Base-by-base conservation (phyloP, 75 land plant genomes). In the Pinus albicaulis region DNA sequence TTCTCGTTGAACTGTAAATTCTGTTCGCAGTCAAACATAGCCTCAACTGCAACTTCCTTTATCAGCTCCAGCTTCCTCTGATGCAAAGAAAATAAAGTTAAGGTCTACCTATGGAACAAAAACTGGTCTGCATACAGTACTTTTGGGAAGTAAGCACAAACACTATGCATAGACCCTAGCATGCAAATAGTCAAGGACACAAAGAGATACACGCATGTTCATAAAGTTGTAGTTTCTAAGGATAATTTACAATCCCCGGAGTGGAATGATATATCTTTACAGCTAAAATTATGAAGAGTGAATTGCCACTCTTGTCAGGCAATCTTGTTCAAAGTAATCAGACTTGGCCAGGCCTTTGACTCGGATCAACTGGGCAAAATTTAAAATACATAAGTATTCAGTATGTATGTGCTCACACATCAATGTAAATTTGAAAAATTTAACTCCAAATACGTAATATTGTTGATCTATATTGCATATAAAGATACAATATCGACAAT, bases 21-120 rank as follows among this genome's bases (percentile, higher is more conserved):
- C 20, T 25, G 57, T 17, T 72, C 74, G 26, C 74, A 72, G 19
- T 48, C n/a, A 52, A 25, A 48, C 74, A 72, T 55, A 23, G 74
- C 74, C 10, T 72, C 57, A 8, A 72, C 8, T 15, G 74, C 24
- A 26, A 26, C 56, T 23, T 52, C 57, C 57, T 14, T 72, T 17
- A 72, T 26, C 31, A 72, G 57, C 34, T 72, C 74, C 74, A 72
- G 74, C 57, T 55, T 72, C 10, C 12, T 55, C 74, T 72, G 74
- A 52, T 24, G 20, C 55, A 55, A 72, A 34, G 44, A 52, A 71
- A 53, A 20, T 72, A 17, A 55, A 72, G 57, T 52, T 55, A 72
- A 72, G 16, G 57, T 72, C 19, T 53, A 20, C 52, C n/a, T 68
- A 41, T 17, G n/a, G 22, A 68, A 68, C 41, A 68, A 52, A 17